A percentile compares a stretch with the other conserved stretches of the same genome.
phyloP scores from a whole-genome alignment of 192 early-diverging fungal genomes.

The Backusella australiensis region DNA sequence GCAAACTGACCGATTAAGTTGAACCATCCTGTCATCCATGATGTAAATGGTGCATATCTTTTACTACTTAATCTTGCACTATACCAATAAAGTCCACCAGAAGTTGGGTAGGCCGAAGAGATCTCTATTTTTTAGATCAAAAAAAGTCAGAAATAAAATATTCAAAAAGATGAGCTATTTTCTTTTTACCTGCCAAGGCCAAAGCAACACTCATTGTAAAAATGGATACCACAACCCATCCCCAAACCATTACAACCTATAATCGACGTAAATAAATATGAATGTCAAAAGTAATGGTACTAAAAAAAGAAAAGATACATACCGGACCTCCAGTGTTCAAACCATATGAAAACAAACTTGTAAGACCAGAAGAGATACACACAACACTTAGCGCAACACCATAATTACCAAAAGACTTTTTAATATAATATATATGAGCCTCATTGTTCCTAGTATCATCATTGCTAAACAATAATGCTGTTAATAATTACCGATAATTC shows the following conservation, averaged over 20 bases:
- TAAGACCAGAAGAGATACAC: constrained; percentile 48
- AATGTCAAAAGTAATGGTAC: not conserved
- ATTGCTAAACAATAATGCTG: not conserved
- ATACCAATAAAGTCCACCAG: constrained; percentile 41
- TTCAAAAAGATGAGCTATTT: too few species aligned
- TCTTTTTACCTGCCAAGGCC: constrained; percentile 34
- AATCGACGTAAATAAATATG: not conserved
- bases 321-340: constrained; percentile 47
- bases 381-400: constrained; percentile 45
- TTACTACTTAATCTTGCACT: constrained; percentile 22
- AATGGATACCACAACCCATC: constrained; percentile 41
- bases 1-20: constrained; percentile 54
- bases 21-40: constrained; percentile 57
- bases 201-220: constrained; percentile 42
- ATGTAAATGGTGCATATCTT: constrained; percentile 41
- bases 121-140: constrained; percentile 30
- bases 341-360: constrained; percentile 42
- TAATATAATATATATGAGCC: not conserved
- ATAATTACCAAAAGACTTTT: constrained; percentile 29
- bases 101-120: constrained; percentile 43
- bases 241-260: constrained; percentile 29
- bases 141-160: not conserved
- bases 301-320: constrained; percentile 5
- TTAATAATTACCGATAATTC: not conserved
- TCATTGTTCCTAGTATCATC: not conserved